These are phyloP conservation scores for Mucor indicus DNA, from an alignment of 371 early-diverging fungal species.

Conservation along the genomic window DNA sequence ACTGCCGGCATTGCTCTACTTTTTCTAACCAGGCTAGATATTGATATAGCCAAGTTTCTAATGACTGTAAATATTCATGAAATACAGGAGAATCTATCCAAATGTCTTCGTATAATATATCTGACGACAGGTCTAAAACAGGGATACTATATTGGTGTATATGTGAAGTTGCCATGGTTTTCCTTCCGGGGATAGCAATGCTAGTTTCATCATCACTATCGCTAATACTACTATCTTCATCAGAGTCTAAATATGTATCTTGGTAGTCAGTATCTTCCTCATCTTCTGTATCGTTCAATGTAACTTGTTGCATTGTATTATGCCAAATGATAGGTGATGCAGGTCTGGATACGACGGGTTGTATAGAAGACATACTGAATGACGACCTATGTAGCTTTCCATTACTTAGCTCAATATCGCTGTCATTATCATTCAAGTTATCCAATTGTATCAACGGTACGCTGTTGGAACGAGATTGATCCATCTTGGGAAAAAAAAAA, in stretches of 20 bases:
- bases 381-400: constrained; percentile 9
- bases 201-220: constrained; percentile 74
- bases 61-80: constrained; percentile 21
- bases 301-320: not conserved
- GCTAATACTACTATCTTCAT: constrained; percentile 4
- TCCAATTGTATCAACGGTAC: constrained; percentile 13
- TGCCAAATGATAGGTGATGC: constrained; percentile 1
- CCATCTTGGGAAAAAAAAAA: not conserved
- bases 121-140: constrained; percentile 13
- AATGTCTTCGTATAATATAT: constrained; percentile 27
- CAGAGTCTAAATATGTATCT: too few relatives aligned
- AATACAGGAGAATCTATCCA: constrained; percentile 34
- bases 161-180: constrained; percentile 3
- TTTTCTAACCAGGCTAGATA: constrained; percentile 25
- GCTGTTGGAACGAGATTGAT: constrained; percentile 15
- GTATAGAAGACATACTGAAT: constrained; percentile 14
- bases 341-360: not conserved
- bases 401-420: not conserved
- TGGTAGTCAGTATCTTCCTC: too few relatives aligned
- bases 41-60: constrained; percentile 22
- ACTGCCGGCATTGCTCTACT: constrained; percentile 28
- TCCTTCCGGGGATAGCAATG: constrained; percentile 92
- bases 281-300: constrained; percentile 3
- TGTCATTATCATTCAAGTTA: constrained; percentile 4
- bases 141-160: constrained; percentile 2